These are phyloP conservation scores for Arxiozyma telluris DNA, from an alignment of 1,139 yeast species.

Conservation along the genomic window DNA sequence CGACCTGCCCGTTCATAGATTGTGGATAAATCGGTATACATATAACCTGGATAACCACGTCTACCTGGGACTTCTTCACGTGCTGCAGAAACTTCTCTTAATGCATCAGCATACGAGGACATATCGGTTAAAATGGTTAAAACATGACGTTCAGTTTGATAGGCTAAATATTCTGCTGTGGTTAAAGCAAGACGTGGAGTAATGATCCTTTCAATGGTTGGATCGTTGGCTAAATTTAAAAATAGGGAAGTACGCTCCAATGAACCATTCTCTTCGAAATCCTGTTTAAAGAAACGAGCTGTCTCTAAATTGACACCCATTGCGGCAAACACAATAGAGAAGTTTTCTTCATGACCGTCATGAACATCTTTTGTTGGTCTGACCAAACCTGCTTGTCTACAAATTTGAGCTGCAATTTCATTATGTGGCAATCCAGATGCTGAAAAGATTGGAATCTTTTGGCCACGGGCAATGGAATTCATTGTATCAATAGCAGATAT, in stretches of 20 bases:
- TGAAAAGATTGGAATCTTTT: conserved; percentile 95
- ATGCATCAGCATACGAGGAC: conserved; percentile 98
- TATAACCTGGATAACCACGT: conserved; percentile 99
- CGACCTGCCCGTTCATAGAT: conserved; percentile 99
- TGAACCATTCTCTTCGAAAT: conserved; percentile 97
- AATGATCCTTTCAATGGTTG: conserved; percentile 97
- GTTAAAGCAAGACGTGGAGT: conserved; percentile 99
- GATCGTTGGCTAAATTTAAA: conserved; percentile 96
- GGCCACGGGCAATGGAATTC: conserved; percentile 99
- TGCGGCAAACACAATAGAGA: conserved; percentile 98
- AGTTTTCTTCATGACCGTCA: conserved; percentile 98
- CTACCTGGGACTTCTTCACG: conserved; percentile 99
- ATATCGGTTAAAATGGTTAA: conserved; percentile 95
- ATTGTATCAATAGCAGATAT: conserved; percentile 96
- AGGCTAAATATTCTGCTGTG: conserved; percentile 96
- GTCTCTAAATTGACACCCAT: conserved; percentile 94
- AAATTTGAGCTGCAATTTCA: conserved; percentile 98
- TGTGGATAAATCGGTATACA: conserved; percentile 98
- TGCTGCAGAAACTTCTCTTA: conserved; percentile 99
- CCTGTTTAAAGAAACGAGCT: conserved; percentile 92
- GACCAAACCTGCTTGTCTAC: conserved; percentile 98
- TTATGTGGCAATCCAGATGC: conserved; percentile 99
- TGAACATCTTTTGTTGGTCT: conserved; percentile 99
- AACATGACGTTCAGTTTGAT: conserved; percentile 98
- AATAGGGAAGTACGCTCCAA: conserved; percentile 94